Evolutionary conservation across 2,329 filamentous ascomycete species (phyloP), one percentile per base, ranked within the genome.

Genomic region (Atkinsonella texensis): DNA sequence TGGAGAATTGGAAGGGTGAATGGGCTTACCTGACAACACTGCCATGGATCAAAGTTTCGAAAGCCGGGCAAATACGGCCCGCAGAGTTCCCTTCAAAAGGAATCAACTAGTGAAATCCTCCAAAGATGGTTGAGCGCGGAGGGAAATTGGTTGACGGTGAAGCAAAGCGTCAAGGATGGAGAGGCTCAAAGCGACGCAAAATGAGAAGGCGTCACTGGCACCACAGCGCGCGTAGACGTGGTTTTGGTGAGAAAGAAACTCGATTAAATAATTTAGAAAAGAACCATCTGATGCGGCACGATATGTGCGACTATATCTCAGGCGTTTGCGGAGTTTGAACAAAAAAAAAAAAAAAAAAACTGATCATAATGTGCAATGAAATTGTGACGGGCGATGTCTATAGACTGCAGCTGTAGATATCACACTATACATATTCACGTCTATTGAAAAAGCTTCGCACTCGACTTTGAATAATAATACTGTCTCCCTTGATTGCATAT

Each of bases 11-110:
- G 88, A 85, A 89, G 57, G 86, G 87, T 4, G 79, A 86, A 28
- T 97, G 91, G 91, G 77, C 86, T 9, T 84, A 85, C 60, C 75
- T 96, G 55, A 80, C 83, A 35, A 84, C 78, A 9, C 66, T 96
- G 58, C 80, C 83, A 54, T 97, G 90, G 76, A 75, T 89, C 54
- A 83, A 88, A 55, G 73, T 96, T 52, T 77, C 78, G 4, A 80
- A 76, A 52, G 74, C 77, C 32, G 88, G 88, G 4, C 71, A 67
- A 12, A 75, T 82, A 55, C 78, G 81, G 60, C 70, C 81, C n/a
- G 85, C 86, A 23, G 84, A 75, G 54, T 95, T 95, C 62, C 91
- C 90, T 18, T 89, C 89, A 3, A 66, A 64, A 47, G 65, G 63
- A 8, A 57, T 66, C 42, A 62, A 56, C 52, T 64, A 28, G 18